Evolutionary conservation across 345 rosid genomes (phyloP).

Genomic region (Lepidium sativum): DNA sequence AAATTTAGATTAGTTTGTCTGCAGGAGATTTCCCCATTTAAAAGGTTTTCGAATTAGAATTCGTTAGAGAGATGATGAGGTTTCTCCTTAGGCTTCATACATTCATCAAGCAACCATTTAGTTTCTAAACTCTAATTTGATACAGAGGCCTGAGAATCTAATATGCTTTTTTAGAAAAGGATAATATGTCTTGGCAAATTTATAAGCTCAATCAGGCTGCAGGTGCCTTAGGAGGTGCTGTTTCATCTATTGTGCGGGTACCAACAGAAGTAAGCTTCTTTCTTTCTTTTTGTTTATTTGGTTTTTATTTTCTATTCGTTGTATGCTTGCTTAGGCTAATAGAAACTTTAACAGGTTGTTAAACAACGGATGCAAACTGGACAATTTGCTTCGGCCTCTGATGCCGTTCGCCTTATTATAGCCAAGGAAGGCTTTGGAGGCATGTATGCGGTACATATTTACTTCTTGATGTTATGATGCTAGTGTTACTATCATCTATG

Average conservation of each 20-base stretch:
- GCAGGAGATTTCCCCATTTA: not conserved
- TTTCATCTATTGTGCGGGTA: constrained; percentile 67
- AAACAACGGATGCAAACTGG: constrained; percentile 77
- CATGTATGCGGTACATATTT: constrained; percentile 53
- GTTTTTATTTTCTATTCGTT: not conserved
- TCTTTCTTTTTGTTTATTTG: not conserved
- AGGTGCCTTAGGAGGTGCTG: constrained; percentile 72
- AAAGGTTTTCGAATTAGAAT: not conserved
- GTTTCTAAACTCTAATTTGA: not conserved
- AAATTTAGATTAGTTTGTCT: not conserved
- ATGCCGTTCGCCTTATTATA: constrained; percentile 57
- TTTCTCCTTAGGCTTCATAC: constrained; percentile 4
- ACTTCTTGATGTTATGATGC: not conserved
- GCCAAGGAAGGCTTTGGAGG: constrained; percentile 59
- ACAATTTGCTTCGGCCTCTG: constrained; percentile 56
- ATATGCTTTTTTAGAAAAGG: not conserved
- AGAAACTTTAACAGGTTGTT: constrained; percentile 39
- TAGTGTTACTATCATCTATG: not conserved
- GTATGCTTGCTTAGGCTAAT: not conserved
- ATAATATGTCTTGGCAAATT: constrained; percentile 21
- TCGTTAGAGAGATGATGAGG: not conserved
- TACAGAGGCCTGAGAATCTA: not conserved
- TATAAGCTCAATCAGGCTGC: constrained; percentile 58
- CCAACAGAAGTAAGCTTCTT: constrained; percentile 53
- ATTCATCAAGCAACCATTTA: not conserved